phyloP scores from a whole-genome alignment of 495 filamentous ascomycete species.

The Neurospora africana region DNA sequence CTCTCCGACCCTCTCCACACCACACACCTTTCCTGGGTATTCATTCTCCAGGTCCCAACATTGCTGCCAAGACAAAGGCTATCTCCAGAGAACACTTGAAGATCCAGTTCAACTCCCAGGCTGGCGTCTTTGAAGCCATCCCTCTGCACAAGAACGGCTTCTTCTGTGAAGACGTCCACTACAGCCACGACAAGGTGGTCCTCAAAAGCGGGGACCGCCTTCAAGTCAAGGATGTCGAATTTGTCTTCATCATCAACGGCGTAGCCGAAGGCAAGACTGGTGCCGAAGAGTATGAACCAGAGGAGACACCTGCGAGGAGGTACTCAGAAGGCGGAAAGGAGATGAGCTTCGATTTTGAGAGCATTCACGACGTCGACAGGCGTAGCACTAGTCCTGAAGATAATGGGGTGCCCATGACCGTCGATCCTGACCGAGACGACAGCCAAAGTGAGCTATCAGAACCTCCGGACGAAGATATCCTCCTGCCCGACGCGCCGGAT shows the following conservation, averaged over 20 bases:
- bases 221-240: constrained; percentile 67
- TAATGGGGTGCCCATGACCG: constrained; percentile 6
- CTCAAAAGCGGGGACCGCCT: constrained; percentile 64
- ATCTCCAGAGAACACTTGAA: constrained; percentile 82
- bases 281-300: constrained; percentile 41
- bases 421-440: constrained; percentile 4
- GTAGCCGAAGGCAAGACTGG: constrained; percentile 58
- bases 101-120: constrained; percentile 69
- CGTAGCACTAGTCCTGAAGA: constrained; percentile 43
- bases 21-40: constrained; percentile 70
- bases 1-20: constrained; percentile 45
- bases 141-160: constrained; percentile 79
- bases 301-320: constrained; percentile 21
- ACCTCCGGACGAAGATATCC: constrained; percentile 15
- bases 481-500: constrained; percentile 26
- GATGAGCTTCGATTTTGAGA: constrained; percentile 59
- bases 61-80: constrained; percentile 51
- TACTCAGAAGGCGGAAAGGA: constrained; percentile 45
- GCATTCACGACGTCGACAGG: constrained; percentile 41
- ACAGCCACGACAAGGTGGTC: constrained; percentile 50
- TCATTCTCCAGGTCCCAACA: constrained; percentile 55
- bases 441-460: constrained; percentile 24
- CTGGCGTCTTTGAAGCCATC: constrained; percentile 64
- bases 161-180: constrained; percentile 67
- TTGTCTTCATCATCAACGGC: constrained; percentile 66